phyloP scores from a whole-genome alignment of 257 asterid species.

The Lantana camara region DNA sequence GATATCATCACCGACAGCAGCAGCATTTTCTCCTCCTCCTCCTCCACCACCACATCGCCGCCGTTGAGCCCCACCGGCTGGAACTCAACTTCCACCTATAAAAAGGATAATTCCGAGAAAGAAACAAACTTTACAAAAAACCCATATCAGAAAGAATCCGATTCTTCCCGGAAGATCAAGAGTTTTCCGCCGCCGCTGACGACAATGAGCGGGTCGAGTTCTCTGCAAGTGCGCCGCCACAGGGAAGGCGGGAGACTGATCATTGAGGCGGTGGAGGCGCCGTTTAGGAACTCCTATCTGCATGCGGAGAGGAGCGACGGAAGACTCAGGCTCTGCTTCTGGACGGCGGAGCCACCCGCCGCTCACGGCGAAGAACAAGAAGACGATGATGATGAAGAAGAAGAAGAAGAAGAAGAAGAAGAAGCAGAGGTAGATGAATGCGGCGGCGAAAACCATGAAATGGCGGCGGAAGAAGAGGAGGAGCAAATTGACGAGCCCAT shows the following conservation, averaged over 20 bases:
- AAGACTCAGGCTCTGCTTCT: conserved; percentile 57
- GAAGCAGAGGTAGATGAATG: conserved; percentile 32
- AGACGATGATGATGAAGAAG: conserved; percentile 21
- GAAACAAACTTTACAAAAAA: neutral
- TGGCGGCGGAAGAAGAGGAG: conserved; percentile 18
- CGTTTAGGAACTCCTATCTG: conserved; percentile 46
- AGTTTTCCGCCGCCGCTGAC: conserved; percentile 90
- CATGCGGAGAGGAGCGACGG: conserved; percentile 80
- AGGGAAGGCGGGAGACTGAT: conserved; percentile 71
- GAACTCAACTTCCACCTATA: neutral
- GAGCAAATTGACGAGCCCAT: conserved; percentile 36
- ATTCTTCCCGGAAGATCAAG: conserved; percentile 21
- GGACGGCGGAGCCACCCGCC: conserved; percentile 30
- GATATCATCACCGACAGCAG: conserved; percentile 41
- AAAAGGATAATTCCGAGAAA: neutral
- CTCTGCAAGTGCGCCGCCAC: conserved; percentile 59
- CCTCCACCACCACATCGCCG: conserved; percentile 4
- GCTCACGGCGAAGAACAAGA: conserved; percentile 4
- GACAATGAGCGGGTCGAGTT: conserved; percentile 61
- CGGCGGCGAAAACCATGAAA: conserved; percentile 25
- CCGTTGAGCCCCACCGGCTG: conserved; percentile 21
- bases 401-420: conserved; percentile 26
- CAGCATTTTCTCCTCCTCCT: conserved; percentile 42
- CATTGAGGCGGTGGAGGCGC: conserved; percentile 66
- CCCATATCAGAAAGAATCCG: neutral